phyloP scores from a whole-genome alignment of 805 yeast species.

The Nakazawaea siamensis region DNA sequence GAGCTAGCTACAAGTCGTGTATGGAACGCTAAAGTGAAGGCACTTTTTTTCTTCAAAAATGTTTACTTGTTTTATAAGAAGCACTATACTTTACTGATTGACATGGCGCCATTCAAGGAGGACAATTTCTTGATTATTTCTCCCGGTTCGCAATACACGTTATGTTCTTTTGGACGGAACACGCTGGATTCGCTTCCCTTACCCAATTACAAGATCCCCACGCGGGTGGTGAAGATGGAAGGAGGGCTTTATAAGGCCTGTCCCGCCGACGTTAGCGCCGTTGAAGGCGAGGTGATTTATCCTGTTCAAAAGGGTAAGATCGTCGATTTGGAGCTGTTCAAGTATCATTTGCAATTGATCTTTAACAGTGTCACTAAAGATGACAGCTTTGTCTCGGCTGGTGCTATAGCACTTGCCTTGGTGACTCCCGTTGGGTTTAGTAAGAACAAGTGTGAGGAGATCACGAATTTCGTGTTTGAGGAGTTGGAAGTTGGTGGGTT shows the following conservation, averaged over 20 bases:
- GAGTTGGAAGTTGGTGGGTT: constrained; percentile 64
- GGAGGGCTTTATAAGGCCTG: constrained; percentile 26
- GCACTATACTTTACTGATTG: too few species aligned
- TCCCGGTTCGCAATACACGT: constrained; percentile 70
- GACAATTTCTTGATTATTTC: constrained; percentile 45
- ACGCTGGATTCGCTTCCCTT: constrained; percentile 60
- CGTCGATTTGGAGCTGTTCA: constrained; percentile 60
- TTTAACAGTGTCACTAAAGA: constrained; percentile 39
- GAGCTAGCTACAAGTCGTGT: too few species aligned
- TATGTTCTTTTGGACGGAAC: constrained; percentile 70
- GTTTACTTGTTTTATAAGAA: too few species aligned
- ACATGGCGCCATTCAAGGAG: constrained; percentile 29
- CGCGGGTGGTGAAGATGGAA: constrained; percentile 43
- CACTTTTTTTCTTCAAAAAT: too few species aligned
- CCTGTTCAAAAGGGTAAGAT: constrained; percentile 66
- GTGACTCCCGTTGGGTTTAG: constrained; percentile 67
- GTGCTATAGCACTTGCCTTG: constrained; percentile 61
- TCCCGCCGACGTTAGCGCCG: constrained; percentile 18
- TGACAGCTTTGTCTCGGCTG: constrained; percentile 17
- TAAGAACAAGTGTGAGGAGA: constrained; percentile 52
- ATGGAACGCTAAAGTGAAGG: too few species aligned
- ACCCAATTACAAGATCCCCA: constrained; percentile 71
- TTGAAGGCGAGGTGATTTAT: constrained; percentile 34
- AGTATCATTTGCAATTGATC: constrained; percentile 46
- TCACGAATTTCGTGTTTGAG: constrained; percentile 74